Conservation (phyloP, 768 basidiomycete genomes). For the Podaxis sp. region DNA sequence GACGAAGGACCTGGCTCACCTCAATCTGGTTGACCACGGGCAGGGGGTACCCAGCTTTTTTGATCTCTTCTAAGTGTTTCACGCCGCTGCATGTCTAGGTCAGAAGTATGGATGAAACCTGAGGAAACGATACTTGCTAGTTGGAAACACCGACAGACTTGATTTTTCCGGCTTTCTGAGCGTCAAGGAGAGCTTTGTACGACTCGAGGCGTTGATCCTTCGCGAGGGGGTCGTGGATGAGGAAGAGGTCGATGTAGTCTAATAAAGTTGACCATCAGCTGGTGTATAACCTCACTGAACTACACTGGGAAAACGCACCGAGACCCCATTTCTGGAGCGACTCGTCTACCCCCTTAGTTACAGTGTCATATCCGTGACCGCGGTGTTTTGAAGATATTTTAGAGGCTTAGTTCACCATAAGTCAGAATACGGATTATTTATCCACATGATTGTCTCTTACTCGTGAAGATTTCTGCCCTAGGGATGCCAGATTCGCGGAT, state of each 20-base stretch:
- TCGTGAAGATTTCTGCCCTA: constrained; percentile 57
- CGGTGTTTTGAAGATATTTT: constrained; percentile 9
- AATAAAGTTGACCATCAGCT: background rate
- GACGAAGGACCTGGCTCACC: constrained; percentile 26
- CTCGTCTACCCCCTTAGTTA: constrained; percentile 11
- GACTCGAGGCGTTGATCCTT: constrained; percentile 59
- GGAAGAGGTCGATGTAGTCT: constrained; percentile 57
- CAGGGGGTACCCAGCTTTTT: constrained; percentile 47
- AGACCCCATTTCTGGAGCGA: constrained; percentile 11
- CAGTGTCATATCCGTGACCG: constrained; percentile 12
- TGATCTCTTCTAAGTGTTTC: constrained; percentile 69
- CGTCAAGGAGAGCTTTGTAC: constrained; percentile 62
- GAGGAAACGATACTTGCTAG: constrained; percentile 42
- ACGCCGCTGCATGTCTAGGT: constrained; percentile 37
- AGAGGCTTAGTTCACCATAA: constrained; percentile 11
- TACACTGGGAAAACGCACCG: background rate
- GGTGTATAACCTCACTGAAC: background rate
- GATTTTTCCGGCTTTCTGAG: constrained; percentile 59
- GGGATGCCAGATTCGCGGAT: constrained; percentile 43
- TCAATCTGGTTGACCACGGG: constrained; percentile 79
- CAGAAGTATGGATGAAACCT: background rate
- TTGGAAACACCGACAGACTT: constrained; percentile 74
- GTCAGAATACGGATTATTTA: background rate
- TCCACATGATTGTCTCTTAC: constrained; percentile 30
- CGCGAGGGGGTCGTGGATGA: constrained; percentile 67